Base-by-base conservation (phyloP, 1,139 yeast species). In the Lodderomyces oxycetoniae region DNA sequence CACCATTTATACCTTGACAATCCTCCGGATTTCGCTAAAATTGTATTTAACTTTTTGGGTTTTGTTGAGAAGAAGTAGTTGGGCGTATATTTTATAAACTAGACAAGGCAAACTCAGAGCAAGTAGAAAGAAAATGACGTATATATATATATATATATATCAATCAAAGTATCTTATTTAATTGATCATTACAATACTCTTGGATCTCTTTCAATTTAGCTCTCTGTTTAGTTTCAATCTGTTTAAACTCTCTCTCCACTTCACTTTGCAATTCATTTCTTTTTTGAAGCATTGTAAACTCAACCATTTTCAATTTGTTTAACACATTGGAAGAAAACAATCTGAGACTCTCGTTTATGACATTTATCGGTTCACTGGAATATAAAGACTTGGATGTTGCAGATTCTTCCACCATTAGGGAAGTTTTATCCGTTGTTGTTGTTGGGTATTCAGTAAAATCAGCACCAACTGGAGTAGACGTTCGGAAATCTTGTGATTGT, bases 1-100 rank as follows among this genome's bases (percentile, higher is more conserved):
- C 95, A 86, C 52, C 91, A 86, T 55, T 55, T 86, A 37, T 84
- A 84, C 48, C 59, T 86, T 40, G 95, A 86, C 53, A 85, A 86
- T 44, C 79, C 82, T 4, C 47, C 45, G 5, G 52, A 43, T 10
- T 57, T 58, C 35, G 57, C 60, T 13, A 43, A 48, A 9, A 57
- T 61, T 28, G 61, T 81, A 3, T 49, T 69, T 29, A 53, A 63
- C 6, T 79, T 76, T 43, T 31, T 41, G 26, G 40, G 35, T 5
- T 31, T n/a, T n/a, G n/a, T n/a, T n/a, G n/a, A n/a, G n/a, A n/a
- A n/a, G n/a, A n/a, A n/a, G n/a, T n/a, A n/a, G n/a, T n/a, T n/a
- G n/a, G n/a, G n/a, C n/a, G n/a, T n/a, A n/a, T n/a, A n/a, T 24
- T 24, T 24, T 17, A 12, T n/a, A 24, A 24, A 24, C 12, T 24